Base-by-base conservation (phyloP, 1,284 basidiomycete species). In the Apiotrichum mycotoxinovorans region DNA sequence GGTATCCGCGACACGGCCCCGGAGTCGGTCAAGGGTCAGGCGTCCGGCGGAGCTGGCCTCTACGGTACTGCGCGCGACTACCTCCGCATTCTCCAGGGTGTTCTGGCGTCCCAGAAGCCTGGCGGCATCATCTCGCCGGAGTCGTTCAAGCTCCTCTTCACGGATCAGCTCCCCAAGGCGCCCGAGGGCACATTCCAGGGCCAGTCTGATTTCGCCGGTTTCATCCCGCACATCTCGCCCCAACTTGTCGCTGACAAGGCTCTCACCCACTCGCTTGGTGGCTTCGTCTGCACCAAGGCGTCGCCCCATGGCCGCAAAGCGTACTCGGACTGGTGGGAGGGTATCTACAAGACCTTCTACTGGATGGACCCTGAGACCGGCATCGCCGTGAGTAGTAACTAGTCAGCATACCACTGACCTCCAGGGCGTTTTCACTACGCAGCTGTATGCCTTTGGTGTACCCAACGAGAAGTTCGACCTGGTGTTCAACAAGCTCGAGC, bases 311-410 rank as follows among this genome's bases (percentile, higher is more conserved):
- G 68, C 11, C 59, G 69, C 54, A 64, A 63, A 43, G 55, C 44
- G 23, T 61, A 57, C 22, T 63, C 58, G 25, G 66, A 58, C 25
- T 56, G 51, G 48, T 72, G 70, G 70, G 56, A 55, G 37, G 59
- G 59, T 42, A 66, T 68, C 41, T 64, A 64, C n/a, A 66, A 67
- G 57, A 71, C 68, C 4, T 54, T 64, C 49, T 71, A 63, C 58
- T 71, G 69, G 68, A 52, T 72, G 33, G 70, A 71, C 55, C 70
- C 70, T 5, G 54, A 47, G 2, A 63, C 64, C 10, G 68, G 70
- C n/a, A 52, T 72, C 18, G 61, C 61, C 8, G 66, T 67, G 54
- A 63, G 66, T 64, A 23, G 4, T 18, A 11, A 20, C 7, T n/a
- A 7, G 8, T 18, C 25, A 8, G 18, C 3, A 54, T 46, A 14